phyloP scores from a whole-genome alignment of 768 basidiomycete species.

The Suillus subluteus region DNA sequence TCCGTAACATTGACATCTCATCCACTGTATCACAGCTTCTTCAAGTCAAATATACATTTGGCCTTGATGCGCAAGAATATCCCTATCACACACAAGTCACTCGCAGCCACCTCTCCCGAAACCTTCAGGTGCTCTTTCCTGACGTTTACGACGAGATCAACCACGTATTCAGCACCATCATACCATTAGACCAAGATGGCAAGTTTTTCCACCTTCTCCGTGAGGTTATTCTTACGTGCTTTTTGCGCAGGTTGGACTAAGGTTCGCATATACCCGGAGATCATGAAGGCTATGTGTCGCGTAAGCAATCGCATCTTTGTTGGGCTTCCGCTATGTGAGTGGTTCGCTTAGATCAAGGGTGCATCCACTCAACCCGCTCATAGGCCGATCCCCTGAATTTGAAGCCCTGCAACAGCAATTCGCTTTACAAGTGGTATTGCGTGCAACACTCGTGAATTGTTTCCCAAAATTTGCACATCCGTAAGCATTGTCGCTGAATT shows the following conservation, averaged over 20 bases:
- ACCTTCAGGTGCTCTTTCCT: slow-evolving; percentile 37
- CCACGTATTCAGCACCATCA: slow-evolving; percentile 32
- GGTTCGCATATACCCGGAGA: slow-evolving; percentile 30
- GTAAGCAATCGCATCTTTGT: slow-evolving; percentile 46
- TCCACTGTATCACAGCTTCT: slow-evolving; percentile 33
- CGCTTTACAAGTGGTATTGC: slow-evolving; percentile 36
- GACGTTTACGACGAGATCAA: slow-evolving; percentile 38
- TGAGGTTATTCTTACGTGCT: slow-evolving; percentile 16
- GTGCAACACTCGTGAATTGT: slow-evolving; percentile 35
- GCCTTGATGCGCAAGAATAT: slow-evolving; percentile 34
- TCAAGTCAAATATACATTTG: slow-evolving; percentile 43
- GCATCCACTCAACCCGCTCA: slow-evolving; percentile 13
- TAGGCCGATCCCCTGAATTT: slow-evolving; percentile 43
- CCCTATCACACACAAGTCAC: slow-evolving; percentile 41
- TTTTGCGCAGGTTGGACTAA: slow-evolving; percentile 32
- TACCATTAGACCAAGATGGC: slow-evolving; percentile 27
- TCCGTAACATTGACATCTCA: slow-evolving; percentile 14
- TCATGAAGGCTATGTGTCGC: slow-evolving; percentile 38
- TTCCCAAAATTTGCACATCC: slow-evolving; percentile 39
- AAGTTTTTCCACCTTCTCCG: slow-evolving; percentile 14
- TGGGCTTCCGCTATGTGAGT: slow-evolving; percentile 41
- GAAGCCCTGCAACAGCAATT: slow-evolving; percentile 37
- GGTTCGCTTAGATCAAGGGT: background rate
- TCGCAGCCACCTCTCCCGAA: slow-evolving; percentile 36
- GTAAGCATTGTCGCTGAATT: slow-evolving; percentile 25